Base-by-base conservation (phyloP, 139 green algal genomes). In the Volvox africanus region DNA sequence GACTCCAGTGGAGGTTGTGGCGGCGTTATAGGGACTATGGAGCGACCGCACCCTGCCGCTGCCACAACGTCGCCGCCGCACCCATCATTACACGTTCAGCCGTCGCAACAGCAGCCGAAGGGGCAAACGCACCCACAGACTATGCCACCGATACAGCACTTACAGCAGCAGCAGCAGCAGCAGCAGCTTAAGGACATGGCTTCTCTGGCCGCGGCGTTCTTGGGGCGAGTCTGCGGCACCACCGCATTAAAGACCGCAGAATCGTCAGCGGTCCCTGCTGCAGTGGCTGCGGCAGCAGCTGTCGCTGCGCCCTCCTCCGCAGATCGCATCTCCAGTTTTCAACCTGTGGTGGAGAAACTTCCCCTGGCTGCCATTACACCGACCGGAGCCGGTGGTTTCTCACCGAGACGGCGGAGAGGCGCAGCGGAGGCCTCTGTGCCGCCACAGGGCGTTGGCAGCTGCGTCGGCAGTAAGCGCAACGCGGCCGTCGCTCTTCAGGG, bases 1-100 rank as follows among this genome's bases (percentile, higher is more conserved):
- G 81, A 87, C 81, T 87, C 81, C 16, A 77, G 55, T 32, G 71
- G 71, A n/a, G 71, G 71, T 36, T n/a, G 71, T 30, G 71, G 32
- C 37, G 78, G 78, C 30, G 1, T 86, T 44, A 28, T 1, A 24
- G 32, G 16, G 44, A 44, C 55, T 16, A 21, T 33, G 78, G 78
- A 84, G 78, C 36, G 78, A 14, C 16, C 78, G 6, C 36, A 67
- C 21, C 78, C 14, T 17, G 21, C 75, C 30, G 13, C 32, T 9
- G 75, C 75, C 71, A 20, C 71, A 5, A n/a, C 76, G 76, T 20
- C 33, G 12, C 76, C n/a, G 30, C 32, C n/a, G 32, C 76, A 61
- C 33, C 71, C 71, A 30, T 32, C 28, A 36, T 2, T 30, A 35
- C 71, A 14, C 16, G 28, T 30, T n/a, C 32, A 55, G 75, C 75